Percentiles rank a stretch among this genome's conserved stretches.
These are phyloP conservation scores for Cornus florida DNA, from an alignment of 148 eudicot species.

Conservation along the genomic window DNA sequence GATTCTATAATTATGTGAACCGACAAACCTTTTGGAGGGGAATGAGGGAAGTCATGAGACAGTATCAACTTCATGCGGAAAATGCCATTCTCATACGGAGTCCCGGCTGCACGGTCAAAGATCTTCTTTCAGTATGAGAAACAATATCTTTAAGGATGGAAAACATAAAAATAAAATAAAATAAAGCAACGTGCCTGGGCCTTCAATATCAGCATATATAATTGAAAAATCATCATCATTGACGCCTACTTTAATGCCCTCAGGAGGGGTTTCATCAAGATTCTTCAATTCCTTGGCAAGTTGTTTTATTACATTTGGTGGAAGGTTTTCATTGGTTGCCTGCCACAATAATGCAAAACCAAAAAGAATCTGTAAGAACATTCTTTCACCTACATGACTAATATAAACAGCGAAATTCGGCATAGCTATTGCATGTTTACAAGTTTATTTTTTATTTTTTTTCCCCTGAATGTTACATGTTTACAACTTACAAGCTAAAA, in stretches of 20 bases:
- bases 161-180: neutral
- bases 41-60: slow-evolving; percentile 86
- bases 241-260: slow-evolving; percentile 94
- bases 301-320: slow-evolving; percentile 92
- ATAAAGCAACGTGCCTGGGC: slow-evolving; percentile 61
- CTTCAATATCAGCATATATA: slow-evolving; percentile 91
- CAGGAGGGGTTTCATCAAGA: slow-evolving; percentile 96
- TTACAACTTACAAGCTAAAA: neutral
- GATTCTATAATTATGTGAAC: neutral
- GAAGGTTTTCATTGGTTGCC: slow-evolving; percentile 99
- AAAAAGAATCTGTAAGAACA: neutral
- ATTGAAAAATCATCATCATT: slow-evolving; percentile 92
- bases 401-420: neutral
- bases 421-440: neutral
- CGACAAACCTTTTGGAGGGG: slow-evolving; percentile 88
- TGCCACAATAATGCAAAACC: slow-evolving; percentile 20
- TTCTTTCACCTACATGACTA: neutral
- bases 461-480: neutral
- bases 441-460: neutral
- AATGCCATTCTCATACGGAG: slow-evolving; percentile 92
- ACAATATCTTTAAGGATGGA: neutral
- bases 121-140: slow-evolving; percentile 15
- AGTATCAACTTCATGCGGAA: slow-evolving; percentile 93
- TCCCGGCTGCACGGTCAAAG: slow-evolving; percentile 72
- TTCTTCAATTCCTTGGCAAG: slow-evolving; percentile 94